Evolutionary conservation across 371 early-diverging fungal genomes (phyloP).

Genomic region (Nematocida minor): DNA sequence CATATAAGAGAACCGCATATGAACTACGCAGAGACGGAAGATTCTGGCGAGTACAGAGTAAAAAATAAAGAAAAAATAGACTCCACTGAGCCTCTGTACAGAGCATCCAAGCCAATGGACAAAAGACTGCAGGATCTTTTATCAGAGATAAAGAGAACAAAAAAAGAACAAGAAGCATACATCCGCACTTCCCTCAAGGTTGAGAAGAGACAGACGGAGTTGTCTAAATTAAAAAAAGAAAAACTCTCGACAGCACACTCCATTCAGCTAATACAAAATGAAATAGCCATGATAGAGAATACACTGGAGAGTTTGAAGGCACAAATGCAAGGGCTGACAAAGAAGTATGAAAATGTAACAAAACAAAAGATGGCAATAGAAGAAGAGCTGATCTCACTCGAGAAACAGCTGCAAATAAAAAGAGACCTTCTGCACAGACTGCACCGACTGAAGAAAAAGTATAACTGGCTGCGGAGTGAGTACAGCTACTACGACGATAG

Average conservation of each 20-base stretch:
- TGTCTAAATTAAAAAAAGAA: not conserved
- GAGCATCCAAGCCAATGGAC: too few relatives aligned
- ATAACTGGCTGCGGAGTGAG: not conserved
- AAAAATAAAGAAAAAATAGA: too few relatives aligned
- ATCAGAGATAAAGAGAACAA: not conserved
- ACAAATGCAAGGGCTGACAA: not conserved
- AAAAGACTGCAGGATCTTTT: not conserved
- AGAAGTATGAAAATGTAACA: not conserved
- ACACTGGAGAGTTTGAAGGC: not conserved
- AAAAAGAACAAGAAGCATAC: not conserved
- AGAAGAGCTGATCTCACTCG: not conserved
- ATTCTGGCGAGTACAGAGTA: too few relatives aligned
- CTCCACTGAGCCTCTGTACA: too few relatives aligned
- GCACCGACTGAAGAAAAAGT: not conserved
- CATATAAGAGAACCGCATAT: too few relatives aligned
- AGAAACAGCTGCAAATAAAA: not conserved
- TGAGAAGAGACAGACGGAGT: not conserved
- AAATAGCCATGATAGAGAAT: not conserved
- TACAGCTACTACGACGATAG: not conserved
- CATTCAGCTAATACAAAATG: not conserved
- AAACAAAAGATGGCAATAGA: not conserved
- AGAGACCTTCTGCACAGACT: not conserved
- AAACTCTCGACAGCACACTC: not conserved
- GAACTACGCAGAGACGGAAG: too few relatives aligned
- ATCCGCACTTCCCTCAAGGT: not conserved